phyloP scores from a whole-genome alignment of 2,329 filamentous ascomycete species.

The Drechmeria coniospora region DNA sequence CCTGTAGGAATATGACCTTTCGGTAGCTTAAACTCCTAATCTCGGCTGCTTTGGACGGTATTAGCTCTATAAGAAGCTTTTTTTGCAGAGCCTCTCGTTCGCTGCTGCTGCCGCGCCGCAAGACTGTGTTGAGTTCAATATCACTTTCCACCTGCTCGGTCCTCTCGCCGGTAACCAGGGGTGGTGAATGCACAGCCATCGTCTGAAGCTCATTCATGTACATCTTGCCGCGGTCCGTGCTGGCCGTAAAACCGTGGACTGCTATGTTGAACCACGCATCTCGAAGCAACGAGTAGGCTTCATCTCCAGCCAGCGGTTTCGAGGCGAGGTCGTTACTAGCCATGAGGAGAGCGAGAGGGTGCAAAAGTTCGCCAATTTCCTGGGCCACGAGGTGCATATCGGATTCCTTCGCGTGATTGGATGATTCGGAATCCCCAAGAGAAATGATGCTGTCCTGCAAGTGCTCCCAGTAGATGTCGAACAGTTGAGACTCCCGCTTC shows the following conservation, averaged over 20 bases:
- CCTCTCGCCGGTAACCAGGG: conserved; percentile 75
- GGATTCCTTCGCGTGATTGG: conserved; percentile 55
- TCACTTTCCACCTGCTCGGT: conserved; percentile 88
- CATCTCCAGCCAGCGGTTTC: conserved; percentile 40
- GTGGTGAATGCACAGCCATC: conserved; percentile 75
- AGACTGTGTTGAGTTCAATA: conserved; percentile 86
- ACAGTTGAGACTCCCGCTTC: conserved; percentile 55
- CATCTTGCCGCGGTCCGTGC: conserved; percentile 56
- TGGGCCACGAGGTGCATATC: conserved; percentile 71
- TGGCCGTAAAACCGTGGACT: conserved; percentile 74
- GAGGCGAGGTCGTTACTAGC: conserved; percentile 44
- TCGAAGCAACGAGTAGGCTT: conserved; percentile 58
- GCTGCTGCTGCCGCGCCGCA: conserved; percentile 70
- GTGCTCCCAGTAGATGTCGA: conserved; percentile 70
- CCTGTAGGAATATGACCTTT: conserved; percentile 82
- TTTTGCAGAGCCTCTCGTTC: conserved; percentile 71
- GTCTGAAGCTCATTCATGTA: conserved; percentile 64
- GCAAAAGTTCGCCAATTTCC: conserved; percentile 77
- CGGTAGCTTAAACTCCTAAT: conserved; percentile 75
- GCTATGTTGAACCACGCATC: conserved; percentile 98
- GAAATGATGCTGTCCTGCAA: conserved; percentile 78
- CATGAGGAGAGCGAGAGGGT: conserved; percentile 75
- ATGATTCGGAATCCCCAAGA: conserved; percentile 71
- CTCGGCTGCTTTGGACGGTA: conserved; percentile 63
- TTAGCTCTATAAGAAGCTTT: conserved; percentile 54